Base-by-base conservation (phyloP, 441 rosid genomes). In the Aquilaria agallochum region DNA sequence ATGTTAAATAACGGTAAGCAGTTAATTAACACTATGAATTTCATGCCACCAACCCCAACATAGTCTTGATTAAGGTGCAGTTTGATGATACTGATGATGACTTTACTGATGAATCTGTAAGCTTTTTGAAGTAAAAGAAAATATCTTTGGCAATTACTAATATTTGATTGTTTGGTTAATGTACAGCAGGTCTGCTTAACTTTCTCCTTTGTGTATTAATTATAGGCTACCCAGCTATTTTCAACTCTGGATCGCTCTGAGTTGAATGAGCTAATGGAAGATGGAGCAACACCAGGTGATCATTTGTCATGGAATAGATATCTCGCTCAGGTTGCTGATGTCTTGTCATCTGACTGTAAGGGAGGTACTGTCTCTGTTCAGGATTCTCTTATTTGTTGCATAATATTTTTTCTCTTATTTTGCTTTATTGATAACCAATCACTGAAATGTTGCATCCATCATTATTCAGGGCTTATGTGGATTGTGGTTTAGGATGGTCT, bases 211-310 rank as follows among this genome's bases (percentile, higher is more conserved):
- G 13, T 2, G 33, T 60, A 11, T 53, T 48, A 54, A 64, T 65
- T 76, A 74, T 73, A 95, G 99, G 97, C 92, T 67, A 81, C 86
- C 77, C 83, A 64, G 72, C 75, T 83, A 76, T 90, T 89, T 66
- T 79, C 77, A 75, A 76, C 75, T 59, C 85, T 80, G 54, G 88
- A 86, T 74, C 78, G 74, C 31, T 70, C 74, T 40, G 88, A 74
- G 66, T 77, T 82, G 74, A 78, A 72, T 55, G 84, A 79, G 73
- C 62, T 77, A 54, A 71, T 81, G 49, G 96, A 78, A 80, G 88
- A 68, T 59, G 90, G 80, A 33, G 77, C 78, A 63, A 81, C 65
- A 76, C 61, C 78, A 61, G 72, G 76, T 63, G 87, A 80, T 64
- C 78, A 64, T 47, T 72, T 81, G 58, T 33, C 82, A 56, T 81